These are phyloP conservation scores for Cryptococcus sp. DNA, from an alignment of 1,284 basidiomycete genomes.

Conservation along the genomic window DNA sequence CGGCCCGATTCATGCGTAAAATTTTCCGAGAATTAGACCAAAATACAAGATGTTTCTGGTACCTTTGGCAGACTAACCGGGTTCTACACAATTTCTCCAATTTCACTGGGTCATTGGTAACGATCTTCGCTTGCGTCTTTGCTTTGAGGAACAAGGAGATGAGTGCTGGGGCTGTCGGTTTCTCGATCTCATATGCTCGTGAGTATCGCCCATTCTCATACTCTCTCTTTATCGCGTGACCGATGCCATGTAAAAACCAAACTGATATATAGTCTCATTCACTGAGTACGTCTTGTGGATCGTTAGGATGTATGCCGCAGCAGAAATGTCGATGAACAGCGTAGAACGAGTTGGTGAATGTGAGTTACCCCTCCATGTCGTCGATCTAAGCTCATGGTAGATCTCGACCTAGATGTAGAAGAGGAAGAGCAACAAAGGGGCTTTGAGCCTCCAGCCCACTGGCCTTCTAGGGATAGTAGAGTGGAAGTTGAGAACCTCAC, in stretches of 20 bases:
- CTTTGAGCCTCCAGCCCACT: slow-evolving; percentile 51
- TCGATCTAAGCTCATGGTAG: slow-evolving; percentile 8
- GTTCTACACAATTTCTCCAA: slow-evolving; percentile 50
- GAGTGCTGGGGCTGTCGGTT: slow-evolving; percentile 45
- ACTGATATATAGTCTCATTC: slow-evolving; percentile 38
- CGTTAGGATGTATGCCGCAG: slow-evolving; percentile 50
- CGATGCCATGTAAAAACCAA: neutral
- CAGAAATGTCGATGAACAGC: slow-evolving; percentile 49
- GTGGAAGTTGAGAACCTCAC: slow-evolving; percentile 50
- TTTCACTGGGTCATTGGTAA: slow-evolving; percentile 49
- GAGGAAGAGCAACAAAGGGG: slow-evolving; percentile 47
- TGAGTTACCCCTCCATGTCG: slow-evolving; percentile 16
- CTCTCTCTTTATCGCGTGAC: neutral
- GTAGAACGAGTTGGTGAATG: slow-evolving; percentile 54
- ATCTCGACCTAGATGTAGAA: slow-evolving; percentile 50
- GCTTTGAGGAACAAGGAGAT: slow-evolving; percentile 44
- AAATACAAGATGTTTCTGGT: slow-evolving; percentile 49
- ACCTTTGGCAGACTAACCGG: slow-evolving; percentile 50
- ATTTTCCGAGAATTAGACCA: slow-evolving; percentile 50
- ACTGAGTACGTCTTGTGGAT: slow-evolving; percentile 51
- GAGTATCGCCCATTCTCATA: too few species aligned
- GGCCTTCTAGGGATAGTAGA: slow-evolving; percentile 50
- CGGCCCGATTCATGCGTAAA: slow-evolving; percentile 49
- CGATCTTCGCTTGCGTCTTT: slow-evolving; percentile 49
- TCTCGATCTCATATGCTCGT: slow-evolving; percentile 42